A percentile compares a stretch with the other conserved stretches of the same genome.
phyloP scores from a whole-genome alignment of 441 rosid genomes.

The Viola pubescens region DNA sequence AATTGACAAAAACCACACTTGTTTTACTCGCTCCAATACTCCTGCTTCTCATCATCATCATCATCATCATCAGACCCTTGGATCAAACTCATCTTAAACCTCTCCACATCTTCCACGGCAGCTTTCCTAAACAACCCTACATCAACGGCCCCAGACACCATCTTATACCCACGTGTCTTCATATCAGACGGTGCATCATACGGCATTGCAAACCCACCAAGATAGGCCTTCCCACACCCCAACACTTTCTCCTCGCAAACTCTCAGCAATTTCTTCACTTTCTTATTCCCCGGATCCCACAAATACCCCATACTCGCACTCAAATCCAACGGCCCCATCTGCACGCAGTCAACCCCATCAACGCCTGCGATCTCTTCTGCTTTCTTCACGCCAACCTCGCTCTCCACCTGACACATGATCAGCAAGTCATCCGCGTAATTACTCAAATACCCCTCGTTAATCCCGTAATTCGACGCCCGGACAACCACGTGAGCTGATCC shows the following conservation, averaged over 20 bases:
- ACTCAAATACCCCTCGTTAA: constrained; percentile 69
- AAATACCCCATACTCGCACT: constrained; percentile 82
- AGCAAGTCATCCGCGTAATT: constrained; percentile 60
- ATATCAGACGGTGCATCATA: constrained; percentile 48
- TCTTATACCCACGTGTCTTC: constrained; percentile 56
- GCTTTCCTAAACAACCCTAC: constrained; percentile 62
- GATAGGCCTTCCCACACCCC: constrained; percentile 45
- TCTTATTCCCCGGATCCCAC: constrained; percentile 93
- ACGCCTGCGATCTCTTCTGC: constrained; percentile 71
- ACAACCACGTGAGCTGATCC: constrained; percentile 86
- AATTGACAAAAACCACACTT: neutral
- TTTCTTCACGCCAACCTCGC: constrained; percentile 55
- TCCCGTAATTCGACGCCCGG: constrained; percentile 70
- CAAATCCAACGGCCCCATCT: constrained; percentile 92
- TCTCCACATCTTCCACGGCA: constrained; percentile 62
- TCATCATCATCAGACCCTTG: constrained; percentile 32
- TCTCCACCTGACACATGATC: constrained; percentile 90
- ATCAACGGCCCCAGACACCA: constrained; percentile 77
- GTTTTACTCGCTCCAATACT: constrained; percentile 63
- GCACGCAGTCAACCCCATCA: constrained; percentile 86
- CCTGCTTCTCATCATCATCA: constrained; percentile 54
- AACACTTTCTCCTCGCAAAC: constrained; percentile 66
- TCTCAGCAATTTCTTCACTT: constrained; percentile 61
- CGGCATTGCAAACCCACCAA: constrained; percentile 76
- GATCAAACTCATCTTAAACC: constrained; percentile 51